Percentiles rank a stretch among this genome's conserved stretches.
Conservation (phyloP, 176 grass and related monocot species). For the Canna indica region DNA sequence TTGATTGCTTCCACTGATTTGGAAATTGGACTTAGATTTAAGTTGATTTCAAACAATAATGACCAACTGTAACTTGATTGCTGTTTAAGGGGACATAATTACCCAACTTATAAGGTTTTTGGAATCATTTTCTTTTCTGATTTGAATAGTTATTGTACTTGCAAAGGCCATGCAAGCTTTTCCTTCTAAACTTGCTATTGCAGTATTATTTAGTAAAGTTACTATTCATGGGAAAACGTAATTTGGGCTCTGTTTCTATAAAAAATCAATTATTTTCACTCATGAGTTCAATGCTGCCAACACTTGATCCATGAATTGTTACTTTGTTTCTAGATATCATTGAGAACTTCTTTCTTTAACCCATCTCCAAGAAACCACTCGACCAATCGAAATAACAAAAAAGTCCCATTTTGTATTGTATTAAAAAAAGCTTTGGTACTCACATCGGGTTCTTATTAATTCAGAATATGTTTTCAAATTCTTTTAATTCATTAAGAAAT, state of each 20-base stretch:
- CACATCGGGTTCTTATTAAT: too few species aligned
- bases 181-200: neutral
- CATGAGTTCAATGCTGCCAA: neutral
- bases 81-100: neutral
- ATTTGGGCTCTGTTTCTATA: neutral
- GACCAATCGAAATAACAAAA: too few species aligned
- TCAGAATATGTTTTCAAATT: too few species aligned
- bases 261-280: neutral
- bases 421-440: too few species aligned
- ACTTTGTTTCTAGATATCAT: neutral
- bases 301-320: neutral
- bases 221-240: neutral
- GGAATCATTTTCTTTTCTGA: neutral
- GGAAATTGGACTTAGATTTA: too few species aligned
- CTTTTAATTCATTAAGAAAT: too few species aligned
- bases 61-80: neutral
- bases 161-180: neutral
- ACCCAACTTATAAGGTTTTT: neutral
- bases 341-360: too few species aligned
- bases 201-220: neutral
- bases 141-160: neutral
- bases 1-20: too few species aligned
- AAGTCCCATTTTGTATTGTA: too few species aligned
- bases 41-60: too few species aligned
- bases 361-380: too few species aligned